Conservation (phyloP, 2,329 filamentous ascomycete species). For the Alternaria sp. region DNA sequence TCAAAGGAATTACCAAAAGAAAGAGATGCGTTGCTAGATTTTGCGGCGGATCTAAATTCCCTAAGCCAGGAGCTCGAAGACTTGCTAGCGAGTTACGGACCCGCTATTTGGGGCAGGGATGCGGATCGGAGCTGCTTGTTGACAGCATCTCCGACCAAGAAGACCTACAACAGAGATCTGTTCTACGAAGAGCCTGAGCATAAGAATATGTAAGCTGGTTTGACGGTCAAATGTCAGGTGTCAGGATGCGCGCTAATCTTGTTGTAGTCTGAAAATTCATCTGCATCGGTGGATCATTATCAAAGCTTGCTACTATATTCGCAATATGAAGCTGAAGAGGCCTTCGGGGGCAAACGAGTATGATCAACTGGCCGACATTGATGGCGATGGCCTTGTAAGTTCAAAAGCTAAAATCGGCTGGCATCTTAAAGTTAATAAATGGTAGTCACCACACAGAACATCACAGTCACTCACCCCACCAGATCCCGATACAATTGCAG, state of each 20-base stretch:
- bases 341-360: constrained; percentile 43
- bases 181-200: constrained; percentile 47
- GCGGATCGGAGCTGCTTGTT: constrained; percentile 47
- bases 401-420: neutral
- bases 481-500: constrained; percentile 29
- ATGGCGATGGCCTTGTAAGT: constrained; percentile 38
- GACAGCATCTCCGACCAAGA: constrained; percentile 44
- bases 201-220: constrained; percentile 42
- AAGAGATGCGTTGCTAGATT: constrained; percentile 49
- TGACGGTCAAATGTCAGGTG: constrained; percentile 13
- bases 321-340: constrained; percentile 51
- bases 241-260: constrained; percentile 20
- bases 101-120: constrained; percentile 48
- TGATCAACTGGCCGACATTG: constrained; percentile 44
- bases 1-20: constrained; percentile 51
- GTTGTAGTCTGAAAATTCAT: constrained; percentile 46
- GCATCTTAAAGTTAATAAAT: constrained; percentile 24
- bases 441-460: constrained; percentile 44
- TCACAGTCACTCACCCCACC: constrained; percentile 41
- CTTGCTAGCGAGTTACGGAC: constrained; percentile 44
- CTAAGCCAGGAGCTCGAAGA: constrained; percentile 47
- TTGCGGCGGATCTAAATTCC: constrained; percentile 45
- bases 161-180: constrained; percentile 48
- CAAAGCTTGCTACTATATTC: constrained; percentile 52
- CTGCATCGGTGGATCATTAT: constrained; percentile 53